Evolutionary conservation across 768 basidiomycete species (phyloP), one percentile per base, ranked within the genome.

Genomic region (Rhodocollybia butyracea): DNA sequence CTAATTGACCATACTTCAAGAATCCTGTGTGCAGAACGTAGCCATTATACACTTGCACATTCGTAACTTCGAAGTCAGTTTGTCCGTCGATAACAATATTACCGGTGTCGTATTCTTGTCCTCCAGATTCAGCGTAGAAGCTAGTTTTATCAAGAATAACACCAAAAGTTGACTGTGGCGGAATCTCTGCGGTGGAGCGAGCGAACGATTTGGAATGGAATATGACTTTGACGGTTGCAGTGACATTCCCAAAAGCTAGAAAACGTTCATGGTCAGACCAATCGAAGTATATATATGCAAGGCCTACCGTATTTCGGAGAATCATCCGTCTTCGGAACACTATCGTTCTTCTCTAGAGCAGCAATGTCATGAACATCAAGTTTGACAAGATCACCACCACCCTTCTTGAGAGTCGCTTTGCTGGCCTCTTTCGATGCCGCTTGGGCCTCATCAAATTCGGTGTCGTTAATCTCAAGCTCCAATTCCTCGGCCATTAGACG

Each of bases 51-150:
- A 85, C 85, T 69, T 98, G 96, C 7, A 96, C 94, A 63, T 98
- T 90, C 43, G 82, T 83, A 47, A 99, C 97, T 66, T 91, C 86
- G 68, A 98, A 99, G 68, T 97, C 94, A 31, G 91, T 87, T 57
- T 84, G 76, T 39, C 88, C 95, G 59, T 97, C 96, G 51, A 98
- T 89, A 26, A 94, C 85, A 60, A 99, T 91, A 62, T 88, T 91
- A 53, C 97, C 97, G 0, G 92, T 98, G 68, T 99, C 97, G 63
- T 91, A 85, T 72, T 98, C 96, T 67, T 99, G 97, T 26, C 97
- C 97, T 64, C 97, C 97, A 34, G 93, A 81, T 73, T 99, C 97
- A 6, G 97, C 95, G 60, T 99, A 99, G 72, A 98, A 98, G 73
- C 88, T 93, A 3, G 97, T 98, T 42, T 81, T 81, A 73, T 98